phyloP scores from a whole-genome alignment of 805 yeast genomes.

The Suhomyces emberorum region DNA sequence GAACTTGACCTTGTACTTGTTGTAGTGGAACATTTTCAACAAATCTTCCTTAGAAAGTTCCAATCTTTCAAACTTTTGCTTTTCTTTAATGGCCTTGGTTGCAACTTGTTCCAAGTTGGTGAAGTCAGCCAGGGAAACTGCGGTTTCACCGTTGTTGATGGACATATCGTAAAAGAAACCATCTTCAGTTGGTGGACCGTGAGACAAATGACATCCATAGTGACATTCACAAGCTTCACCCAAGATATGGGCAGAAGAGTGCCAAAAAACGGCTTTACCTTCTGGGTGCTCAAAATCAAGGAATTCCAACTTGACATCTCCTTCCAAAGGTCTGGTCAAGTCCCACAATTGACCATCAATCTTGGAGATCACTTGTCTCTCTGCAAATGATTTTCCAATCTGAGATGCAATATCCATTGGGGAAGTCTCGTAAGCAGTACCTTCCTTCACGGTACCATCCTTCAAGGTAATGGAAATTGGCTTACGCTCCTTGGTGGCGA shows the following conservation, averaged over 20 bases:
- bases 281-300: constrained; percentile 91
- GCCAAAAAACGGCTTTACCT: constrained; percentile 97
- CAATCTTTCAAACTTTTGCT: constrained; percentile 92
- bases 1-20: constrained; percentile 89
- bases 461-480: constrained; percentile 78
- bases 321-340: constrained; percentile 88
- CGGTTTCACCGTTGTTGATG: constrained; percentile 65
- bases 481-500: constrained; percentile 54
- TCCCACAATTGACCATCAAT: constrained; percentile 94
- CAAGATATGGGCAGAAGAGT: constrained; percentile 94
- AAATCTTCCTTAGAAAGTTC: constrained; percentile 89
- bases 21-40: constrained; percentile 89
- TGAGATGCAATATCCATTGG: constrained; percentile 82
- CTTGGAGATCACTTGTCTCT: constrained; percentile 86
- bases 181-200: constrained; percentile 96
- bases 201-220: constrained; percentile 81
- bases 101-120: constrained; percentile 80
- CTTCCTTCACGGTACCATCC: constrained; percentile 80
- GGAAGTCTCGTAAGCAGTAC: constrained; percentile 82
- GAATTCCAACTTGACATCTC: constrained; percentile 64
- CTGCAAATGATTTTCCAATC: constrained; percentile 84
- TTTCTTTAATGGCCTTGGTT: constrained; percentile 87
- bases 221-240: constrained; percentile 99
- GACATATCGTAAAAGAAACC: constrained; percentile 98
- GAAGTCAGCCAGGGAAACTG: constrained; percentile 79